Evolutionary conservation across 1,139 yeast species (phyloP).

Genomic region (Sugiyamaella grinbergsii): DNA sequence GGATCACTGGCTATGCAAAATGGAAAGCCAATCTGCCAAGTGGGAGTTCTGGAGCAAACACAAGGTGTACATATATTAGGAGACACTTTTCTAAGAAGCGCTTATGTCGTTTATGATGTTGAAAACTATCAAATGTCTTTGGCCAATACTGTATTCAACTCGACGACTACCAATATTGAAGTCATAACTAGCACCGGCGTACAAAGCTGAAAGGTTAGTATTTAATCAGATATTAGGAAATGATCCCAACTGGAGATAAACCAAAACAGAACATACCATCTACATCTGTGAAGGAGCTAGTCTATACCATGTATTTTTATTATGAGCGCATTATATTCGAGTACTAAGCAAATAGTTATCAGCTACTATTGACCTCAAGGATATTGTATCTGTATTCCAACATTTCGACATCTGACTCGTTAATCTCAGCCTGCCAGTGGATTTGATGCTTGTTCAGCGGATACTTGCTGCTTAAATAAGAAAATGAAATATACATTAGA

Average conservation of each 20-base stretch:
- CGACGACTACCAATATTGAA: conserved; percentile 6
- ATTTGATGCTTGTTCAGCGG: neutral
- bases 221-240: too few relatives aligned
- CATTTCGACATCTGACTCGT: neutral
- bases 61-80: conserved; percentile 49
- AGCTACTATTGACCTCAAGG: too few relatives aligned
- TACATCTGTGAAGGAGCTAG: too few relatives aligned
- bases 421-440: neutral
- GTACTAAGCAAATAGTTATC: too few relatives aligned
- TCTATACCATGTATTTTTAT: too few relatives aligned
- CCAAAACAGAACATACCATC: too few relatives aligned
- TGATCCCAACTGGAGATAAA: too few relatives aligned
- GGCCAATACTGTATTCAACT: conserved; percentile 35
- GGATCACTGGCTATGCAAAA: conserved; percentile 26
- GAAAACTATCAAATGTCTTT: conserved; percentile 30
- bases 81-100: conserved; percentile 70
- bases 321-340: too few relatives aligned
- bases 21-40: conserved; percentile 28
- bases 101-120: conserved; percentile 76
- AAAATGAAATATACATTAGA: neutral
- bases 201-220: too few relatives aligned
- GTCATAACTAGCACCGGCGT: neutral
- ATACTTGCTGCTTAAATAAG: neutral
- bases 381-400: neutral
- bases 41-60: conserved; percentile 7